Evolutionary conservation across 768 basidiomycete genomes (phyloP).

Genomic region (Amanita polypyramis): DNA sequence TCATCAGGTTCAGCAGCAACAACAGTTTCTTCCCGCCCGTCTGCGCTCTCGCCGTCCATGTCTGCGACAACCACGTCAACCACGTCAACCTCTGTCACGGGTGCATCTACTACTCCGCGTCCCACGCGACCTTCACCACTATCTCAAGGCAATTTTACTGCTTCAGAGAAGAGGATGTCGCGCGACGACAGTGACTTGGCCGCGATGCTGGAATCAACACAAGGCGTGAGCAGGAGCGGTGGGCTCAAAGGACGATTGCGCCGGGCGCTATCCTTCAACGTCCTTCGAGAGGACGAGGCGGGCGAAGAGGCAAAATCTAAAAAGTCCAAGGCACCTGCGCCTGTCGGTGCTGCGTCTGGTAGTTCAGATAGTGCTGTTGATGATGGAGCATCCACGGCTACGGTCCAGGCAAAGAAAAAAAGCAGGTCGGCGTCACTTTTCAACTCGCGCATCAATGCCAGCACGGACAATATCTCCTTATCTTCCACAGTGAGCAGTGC

Average conservation of each 20-base stretch:
- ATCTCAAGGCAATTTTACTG: slow-evolving; percentile 53
- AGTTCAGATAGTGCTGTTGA: slow-evolving; percentile 22
- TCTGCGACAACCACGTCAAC: slow-evolving; percentile 24
- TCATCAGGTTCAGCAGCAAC: slow-evolving; percentile 31
- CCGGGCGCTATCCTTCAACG: slow-evolving; percentile 57
- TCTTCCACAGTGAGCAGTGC: slow-evolving; percentile 92
- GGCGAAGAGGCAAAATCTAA: slow-evolving; percentile 27
- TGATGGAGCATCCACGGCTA: slow-evolving; percentile 32
- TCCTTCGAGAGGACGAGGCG: slow-evolving; percentile 45
- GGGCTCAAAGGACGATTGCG: slow-evolving; percentile 74
- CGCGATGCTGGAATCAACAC: slow-evolving; percentile 36
- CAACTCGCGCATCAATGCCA: slow-evolving; percentile 74
- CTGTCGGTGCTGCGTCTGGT: slow-evolving; percentile 19
- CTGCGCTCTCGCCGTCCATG: slow-evolving; percentile 20
- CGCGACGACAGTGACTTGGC: slow-evolving; percentile 65
- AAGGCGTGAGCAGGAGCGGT: slow-evolving; percentile 36
- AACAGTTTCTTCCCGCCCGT: slow-evolving; percentile 24
- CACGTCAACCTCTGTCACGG: slow-evolving; percentile 21
- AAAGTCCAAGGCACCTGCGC: slow-evolving; percentile 18
- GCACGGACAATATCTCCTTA: slow-evolving; percentile 90
- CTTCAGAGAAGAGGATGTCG: slow-evolving; percentile 67
- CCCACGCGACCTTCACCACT: slow-evolving; percentile 54
- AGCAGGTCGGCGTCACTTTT: slow-evolving; percentile 67
- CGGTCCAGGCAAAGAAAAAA: slow-evolving; percentile 48
- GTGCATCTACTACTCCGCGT: slow-evolving; percentile 24